phyloP scores from a whole-genome alignment of 306 rosid genomes.

The Sicyos baderoa region DNA sequence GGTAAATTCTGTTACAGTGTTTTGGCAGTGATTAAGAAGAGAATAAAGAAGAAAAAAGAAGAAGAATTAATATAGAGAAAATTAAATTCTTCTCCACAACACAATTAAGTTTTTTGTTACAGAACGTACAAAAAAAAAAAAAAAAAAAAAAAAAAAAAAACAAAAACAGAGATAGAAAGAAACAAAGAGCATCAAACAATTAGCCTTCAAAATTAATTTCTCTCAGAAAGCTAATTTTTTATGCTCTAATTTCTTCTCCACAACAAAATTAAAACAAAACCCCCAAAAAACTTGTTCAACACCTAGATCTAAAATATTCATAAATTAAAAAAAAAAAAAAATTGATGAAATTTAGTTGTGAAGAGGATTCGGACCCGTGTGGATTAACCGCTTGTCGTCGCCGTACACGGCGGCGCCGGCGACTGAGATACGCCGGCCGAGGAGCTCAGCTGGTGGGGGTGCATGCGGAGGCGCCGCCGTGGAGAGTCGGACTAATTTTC shows the following conservation, averaged over 20 bases:
- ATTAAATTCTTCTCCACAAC: constrained; percentile 15
- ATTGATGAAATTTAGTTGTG: constrained; percentile 45
- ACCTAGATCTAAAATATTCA: neutral
- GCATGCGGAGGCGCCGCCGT: constrained; percentile 33
- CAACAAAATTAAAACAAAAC: neutral
- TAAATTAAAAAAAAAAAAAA: neutral
- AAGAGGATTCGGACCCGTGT: constrained; percentile 92
- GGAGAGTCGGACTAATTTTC: constrained; percentile 25
- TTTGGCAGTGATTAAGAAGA: constrained; percentile 2
- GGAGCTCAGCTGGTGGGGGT: neutral
- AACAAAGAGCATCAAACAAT: constrained; percentile 18
- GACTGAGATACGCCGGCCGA: neutral
- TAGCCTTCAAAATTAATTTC: neutral
- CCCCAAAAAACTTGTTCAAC: neutral
- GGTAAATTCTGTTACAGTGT: constrained; percentile 7
- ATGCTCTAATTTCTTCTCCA: constrained; percentile 21
- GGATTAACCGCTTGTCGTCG: constrained; percentile 61
- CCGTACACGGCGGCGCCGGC: constrained; percentile 25
- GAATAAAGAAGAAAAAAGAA: constrained; percentile 10
- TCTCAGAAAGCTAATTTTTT: constrained; percentile 3
- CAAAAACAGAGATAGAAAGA: too few species aligned
- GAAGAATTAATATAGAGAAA: constrained; percentile 11
- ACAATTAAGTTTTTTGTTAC: constrained; percentile 10
- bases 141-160: too few species aligned
- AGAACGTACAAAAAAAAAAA: neutral